A percentile compares a stretch with the other conserved stretches of the same genome.
Conservation (phyloP, 352 stramenopile genomes). For the Globisporangium paddicum region DNA sequence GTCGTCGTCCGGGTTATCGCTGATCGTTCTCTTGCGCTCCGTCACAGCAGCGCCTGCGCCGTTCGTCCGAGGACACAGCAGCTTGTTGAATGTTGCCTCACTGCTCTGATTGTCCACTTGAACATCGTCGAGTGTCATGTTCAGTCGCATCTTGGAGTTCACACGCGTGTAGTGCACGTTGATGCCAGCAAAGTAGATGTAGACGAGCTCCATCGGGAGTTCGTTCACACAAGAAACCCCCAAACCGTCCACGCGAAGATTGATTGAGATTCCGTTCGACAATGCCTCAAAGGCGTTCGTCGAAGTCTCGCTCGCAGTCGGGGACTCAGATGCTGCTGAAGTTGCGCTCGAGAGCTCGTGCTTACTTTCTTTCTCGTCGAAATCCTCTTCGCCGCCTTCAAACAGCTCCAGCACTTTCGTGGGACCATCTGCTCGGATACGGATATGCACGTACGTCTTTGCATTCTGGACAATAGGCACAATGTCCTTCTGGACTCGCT, state of each 20-base stretch:
- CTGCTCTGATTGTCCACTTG: constrained; percentile 86
- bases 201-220: constrained; percentile 81
- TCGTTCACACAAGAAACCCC: constrained; percentile 87
- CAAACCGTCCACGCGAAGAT: constrained; percentile 72
- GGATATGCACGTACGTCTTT: constrained; percentile 85
- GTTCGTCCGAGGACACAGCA: constrained; percentile 72
- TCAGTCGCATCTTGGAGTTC: constrained; percentile 83
- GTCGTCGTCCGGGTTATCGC: constrained; percentile 46
- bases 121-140: constrained; percentile 80
- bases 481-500: constrained; percentile 29
- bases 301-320: constrained; percentile 69
- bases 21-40: constrained; percentile 33
- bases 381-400: constrained; percentile 85
- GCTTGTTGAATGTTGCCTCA: constrained; percentile 81
- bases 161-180: constrained; percentile 68
- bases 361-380: constrained; percentile 77
- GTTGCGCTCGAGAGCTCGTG: constrained; percentile 64
- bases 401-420: constrained; percentile 91
- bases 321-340: constrained; percentile 60
- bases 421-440: constrained; percentile 80
- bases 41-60: constrained; percentile 7
- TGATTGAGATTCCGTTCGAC: constrained; percentile 58
- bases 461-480: constrained; percentile 57
- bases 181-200: constrained; percentile 81
- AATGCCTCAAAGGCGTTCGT: constrained; percentile 66